These are phyloP conservation scores for Rhodotorula taiwanensis DNA, from an alignment of 768 basidiomycete species.

Conservation along the genomic window DNA sequence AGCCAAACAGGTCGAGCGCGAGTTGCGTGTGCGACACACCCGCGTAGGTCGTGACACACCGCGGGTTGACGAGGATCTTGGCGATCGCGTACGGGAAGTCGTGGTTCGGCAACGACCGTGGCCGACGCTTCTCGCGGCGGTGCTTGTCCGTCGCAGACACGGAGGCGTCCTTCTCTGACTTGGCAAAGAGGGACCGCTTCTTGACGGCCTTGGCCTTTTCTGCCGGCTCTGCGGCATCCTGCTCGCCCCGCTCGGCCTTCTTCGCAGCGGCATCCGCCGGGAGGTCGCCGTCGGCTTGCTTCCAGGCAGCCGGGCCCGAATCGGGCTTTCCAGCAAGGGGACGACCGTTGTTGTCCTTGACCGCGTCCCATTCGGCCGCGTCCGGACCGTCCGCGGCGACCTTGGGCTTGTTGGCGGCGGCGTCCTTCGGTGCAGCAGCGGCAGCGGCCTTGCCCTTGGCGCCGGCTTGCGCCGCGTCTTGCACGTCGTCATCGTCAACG, in stretches of 20 bases:
- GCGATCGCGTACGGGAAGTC: conserved; percentile 67
- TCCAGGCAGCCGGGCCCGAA: conserved; percentile 16
- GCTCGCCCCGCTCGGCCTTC: background rate
- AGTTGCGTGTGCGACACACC: conserved; percentile 94
- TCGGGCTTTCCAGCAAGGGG: conserved; percentile 30
- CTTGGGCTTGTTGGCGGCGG: conserved; percentile 34
- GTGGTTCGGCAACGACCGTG: conserved; percentile 64
- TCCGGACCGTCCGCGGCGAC: conserved; percentile 30
- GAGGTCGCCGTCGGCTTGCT: conserved; percentile 19
- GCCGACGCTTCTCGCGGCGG: conserved; percentile 44
- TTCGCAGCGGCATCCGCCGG: background rate
- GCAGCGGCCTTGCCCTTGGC: background rate
- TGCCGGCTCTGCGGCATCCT: conserved; percentile 24
- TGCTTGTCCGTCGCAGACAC: conserved; percentile 41
- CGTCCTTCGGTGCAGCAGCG: conserved; percentile 44
- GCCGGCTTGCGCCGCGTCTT: conserved; percentile 32
- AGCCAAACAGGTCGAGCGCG: conserved; percentile 87
- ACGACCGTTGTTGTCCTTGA: conserved; percentile 10
- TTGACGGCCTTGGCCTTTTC: conserved; percentile 25
- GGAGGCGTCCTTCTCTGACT: conserved; percentile 47
- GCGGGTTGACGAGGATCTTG: conserved; percentile 86
- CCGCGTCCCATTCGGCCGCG: conserved; percentile 26
- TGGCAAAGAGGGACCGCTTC: background rate
- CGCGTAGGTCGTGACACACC: conserved; percentile 95
- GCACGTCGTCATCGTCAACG: conserved; percentile 33